Conservation (phyloP, 495 filamentous ascomycete genomes). For the Lichina pygmaea region DNA sequence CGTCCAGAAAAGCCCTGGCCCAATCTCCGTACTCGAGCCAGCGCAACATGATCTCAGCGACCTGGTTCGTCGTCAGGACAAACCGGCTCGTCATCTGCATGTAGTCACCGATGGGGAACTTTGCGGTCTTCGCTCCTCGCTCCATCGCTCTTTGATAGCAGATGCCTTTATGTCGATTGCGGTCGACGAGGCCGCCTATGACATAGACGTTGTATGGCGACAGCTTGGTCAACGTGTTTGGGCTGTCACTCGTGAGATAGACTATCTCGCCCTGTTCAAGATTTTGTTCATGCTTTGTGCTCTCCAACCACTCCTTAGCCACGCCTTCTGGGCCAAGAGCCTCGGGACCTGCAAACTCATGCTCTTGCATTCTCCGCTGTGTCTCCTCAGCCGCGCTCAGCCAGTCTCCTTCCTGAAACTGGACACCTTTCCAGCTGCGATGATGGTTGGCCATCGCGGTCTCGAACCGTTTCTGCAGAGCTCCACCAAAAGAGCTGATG, state of each 20-base stretch:
- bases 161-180: conserved; percentile 79
- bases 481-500: conserved; percentile 49
- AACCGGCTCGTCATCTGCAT: conserved; percentile 65
- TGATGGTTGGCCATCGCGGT: conserved; percentile 38
- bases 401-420: conserved; percentile 44
- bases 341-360: too few species aligned
- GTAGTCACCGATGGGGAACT: conserved; percentile 75
- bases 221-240: conserved; percentile 49
- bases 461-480: conserved; percentile 55
- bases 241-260: conserved; percentile 72
- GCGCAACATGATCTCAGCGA: conserved; percentile 80
- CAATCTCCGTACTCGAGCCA: conserved; percentile 79
- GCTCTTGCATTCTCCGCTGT: conserved; percentile 24
- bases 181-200: conserved; percentile 82
- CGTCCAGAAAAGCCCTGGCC: conserved; percentile 63
- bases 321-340: too few species aligned
- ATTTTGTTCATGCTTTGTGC: conserved; percentile 6
- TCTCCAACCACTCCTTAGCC: too few species aligned
- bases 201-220: conserved; percentile 76
- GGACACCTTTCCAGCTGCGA: conserved; percentile 51
- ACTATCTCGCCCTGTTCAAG: conserved; percentile 44
- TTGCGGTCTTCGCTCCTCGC: conserved; percentile 57
- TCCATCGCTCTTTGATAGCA: conserved; percentile 64
- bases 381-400: conserved; percentile 30
- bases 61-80: conserved; percentile 80